phyloP scores from a whole-genome alignment of 176 grass and related monocot genomes.

The sorghum (Sorghum bicolor) region DNA sequence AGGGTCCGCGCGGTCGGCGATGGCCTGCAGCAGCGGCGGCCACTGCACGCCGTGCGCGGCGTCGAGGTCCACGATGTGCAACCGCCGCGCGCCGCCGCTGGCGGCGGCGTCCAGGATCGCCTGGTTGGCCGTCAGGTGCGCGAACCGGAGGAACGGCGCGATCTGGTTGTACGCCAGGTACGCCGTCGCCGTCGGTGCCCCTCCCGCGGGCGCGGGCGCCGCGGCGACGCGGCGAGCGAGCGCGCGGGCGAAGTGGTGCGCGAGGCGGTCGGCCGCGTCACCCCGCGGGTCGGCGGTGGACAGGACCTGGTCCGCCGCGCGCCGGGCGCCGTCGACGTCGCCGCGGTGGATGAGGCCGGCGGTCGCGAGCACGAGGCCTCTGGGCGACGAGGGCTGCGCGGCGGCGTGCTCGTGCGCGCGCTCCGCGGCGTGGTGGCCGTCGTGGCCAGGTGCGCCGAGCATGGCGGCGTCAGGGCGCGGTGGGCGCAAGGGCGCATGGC shows the following conservation, averaged over 20 bases:
- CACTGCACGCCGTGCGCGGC: conserved; percentile 81
- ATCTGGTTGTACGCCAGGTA: conserved; percentile 95
- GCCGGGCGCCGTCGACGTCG: conserved; percentile 51
- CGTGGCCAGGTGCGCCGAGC: conserved; percentile 23
- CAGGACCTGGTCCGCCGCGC: conserved; percentile 20
- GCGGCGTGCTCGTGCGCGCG: not conserved
- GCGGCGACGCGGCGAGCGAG: conserved; percentile 40
- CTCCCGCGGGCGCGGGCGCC: not conserved
- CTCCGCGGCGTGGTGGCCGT: not conserved
- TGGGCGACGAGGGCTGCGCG: conserved; percentile 6
- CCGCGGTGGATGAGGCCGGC: conserved; percentile 59
- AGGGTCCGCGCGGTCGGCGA: conserved; percentile 44
- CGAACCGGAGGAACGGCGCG: conserved; percentile 85
- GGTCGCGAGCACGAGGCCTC: conserved; percentile 49
- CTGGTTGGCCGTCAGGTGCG: conserved; percentile 93
- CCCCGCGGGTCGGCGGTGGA: conserved; percentile 45
- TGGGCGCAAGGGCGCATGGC: conserved; percentile 23
- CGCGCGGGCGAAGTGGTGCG: conserved; percentile 69
- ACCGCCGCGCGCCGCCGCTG: conserved; percentile 24
- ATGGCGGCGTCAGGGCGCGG: conserved; percentile 45
- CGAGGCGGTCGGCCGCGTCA: conserved; percentile 70
- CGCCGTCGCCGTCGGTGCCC: not conserved
- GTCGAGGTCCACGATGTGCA: conserved; percentile 95
- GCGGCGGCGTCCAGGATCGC: conserved; percentile 73
- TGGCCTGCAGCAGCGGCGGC: conserved; percentile 89